phyloP scores from a whole-genome alignment of 2,329 filamentous ascomycete species.

The Curvularia lunata region DNA sequence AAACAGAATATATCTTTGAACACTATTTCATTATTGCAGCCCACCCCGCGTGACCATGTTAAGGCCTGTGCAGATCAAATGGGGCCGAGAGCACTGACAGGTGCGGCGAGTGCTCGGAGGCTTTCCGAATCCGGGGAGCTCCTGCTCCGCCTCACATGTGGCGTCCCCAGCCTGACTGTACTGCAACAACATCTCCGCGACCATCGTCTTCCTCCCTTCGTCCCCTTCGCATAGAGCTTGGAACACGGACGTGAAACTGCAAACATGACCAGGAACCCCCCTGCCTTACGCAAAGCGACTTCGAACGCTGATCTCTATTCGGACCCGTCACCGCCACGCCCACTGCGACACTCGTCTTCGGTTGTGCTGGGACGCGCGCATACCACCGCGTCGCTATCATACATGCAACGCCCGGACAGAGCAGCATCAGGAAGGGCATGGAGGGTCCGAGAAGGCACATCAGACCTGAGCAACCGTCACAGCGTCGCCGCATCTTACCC shows the following conservation, averaged over 20 bases:
- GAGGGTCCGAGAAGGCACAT: constrained; percentile 15
- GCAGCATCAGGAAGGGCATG: constrained; percentile 12
- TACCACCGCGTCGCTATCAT: constrained; percentile 37
- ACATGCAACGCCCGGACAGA: constrained; percentile 30
- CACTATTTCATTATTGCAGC: background rate
- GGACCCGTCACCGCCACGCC: constrained; percentile 40
- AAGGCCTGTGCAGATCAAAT: background rate
- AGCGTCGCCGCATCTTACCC: constrained; percentile 41
- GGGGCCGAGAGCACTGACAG: background rate
- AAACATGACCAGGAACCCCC: constrained; percentile 48
- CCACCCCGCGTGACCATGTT: background rate
- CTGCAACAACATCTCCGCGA: constrained; percentile 8
- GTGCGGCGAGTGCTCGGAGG: constrained; percentile 14
- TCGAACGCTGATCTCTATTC: constrained; percentile 48
- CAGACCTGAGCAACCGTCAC: constrained; percentile 30
- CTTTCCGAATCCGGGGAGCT: constrained; percentile 17
- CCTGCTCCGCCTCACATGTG: constrained; percentile 19
- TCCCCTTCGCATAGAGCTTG: background rate
- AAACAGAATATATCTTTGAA: background rate
- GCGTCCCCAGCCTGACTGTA: constrained; percentile 14
- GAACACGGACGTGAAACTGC: background rate
- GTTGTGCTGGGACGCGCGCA: constrained; percentile 41
- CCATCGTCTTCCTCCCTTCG: constrained; percentile 2
- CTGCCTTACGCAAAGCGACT: constrained; percentile 44
- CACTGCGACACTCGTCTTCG: constrained; percentile 35